phyloP scores from a whole-genome alignment of 2,329 filamentous ascomycete genomes.

The Claviceps fusiformis region DNA sequence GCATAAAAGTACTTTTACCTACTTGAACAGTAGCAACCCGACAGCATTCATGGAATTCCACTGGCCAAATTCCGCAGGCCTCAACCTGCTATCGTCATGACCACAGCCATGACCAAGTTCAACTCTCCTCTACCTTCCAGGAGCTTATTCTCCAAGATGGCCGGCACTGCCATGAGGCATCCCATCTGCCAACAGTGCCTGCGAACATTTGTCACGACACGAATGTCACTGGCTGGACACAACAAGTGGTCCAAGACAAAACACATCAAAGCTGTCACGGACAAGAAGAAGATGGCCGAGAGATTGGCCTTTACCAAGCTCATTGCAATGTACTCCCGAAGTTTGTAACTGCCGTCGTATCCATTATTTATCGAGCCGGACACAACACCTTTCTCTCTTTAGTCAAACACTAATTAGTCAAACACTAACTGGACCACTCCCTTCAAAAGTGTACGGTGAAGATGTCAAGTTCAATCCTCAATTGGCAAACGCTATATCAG shows the following conservation, averaged over 20 bases:
- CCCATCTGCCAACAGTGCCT: constrained; percentile 18
- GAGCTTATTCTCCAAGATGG: not conserved
- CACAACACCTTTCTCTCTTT: constrained; percentile 3
- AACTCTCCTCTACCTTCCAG: not conserved
- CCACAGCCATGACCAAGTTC: not conserved
- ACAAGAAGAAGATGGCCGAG: constrained; percentile 62
- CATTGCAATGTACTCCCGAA: constrained; percentile 61
- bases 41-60: not conserved
- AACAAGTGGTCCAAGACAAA: constrained; percentile 95
- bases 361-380: not conserved
- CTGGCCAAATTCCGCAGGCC: not conserved
- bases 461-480: constrained; percentile 63
- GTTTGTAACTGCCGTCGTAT: constrained; percentile 31
- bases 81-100: not conserved
- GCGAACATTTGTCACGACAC: constrained; percentile 33
- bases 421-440: not conserved
- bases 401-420: constrained; percentile 6
- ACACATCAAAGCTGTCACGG: constrained; percentile 82
- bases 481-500: constrained; percentile 56
- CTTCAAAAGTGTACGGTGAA: constrained; percentile 54
- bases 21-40: not conserved
- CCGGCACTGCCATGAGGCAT: not conserved
- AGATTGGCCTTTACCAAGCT: constrained; percentile 56
- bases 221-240: constrained; percentile 50
- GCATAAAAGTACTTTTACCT: not conserved